Base-by-base conservation (phyloP, 2,329 filamentous ascomycete genomes). In the Exophiala phaeomuriformis region DNA sequence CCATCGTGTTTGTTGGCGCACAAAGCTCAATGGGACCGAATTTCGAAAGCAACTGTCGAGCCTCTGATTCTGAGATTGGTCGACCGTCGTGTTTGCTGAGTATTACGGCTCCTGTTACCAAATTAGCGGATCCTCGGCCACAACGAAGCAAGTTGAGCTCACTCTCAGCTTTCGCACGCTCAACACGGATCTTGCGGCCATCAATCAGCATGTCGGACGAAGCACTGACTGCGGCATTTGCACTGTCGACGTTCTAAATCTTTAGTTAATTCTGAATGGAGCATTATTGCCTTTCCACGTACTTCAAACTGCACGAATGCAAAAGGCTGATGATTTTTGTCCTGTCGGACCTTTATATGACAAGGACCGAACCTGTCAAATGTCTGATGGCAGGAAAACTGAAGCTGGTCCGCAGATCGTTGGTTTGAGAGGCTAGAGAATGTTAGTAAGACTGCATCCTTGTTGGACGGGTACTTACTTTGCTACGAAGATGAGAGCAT, bases 221-320 rank as follows among this genome's bases (percentile, higher is more conserved):
- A 7, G 46, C 56, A n/a, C 41, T 35, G 10, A 63, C 51, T 6
- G 66, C 68, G 37, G 56, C 51, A 29, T 50, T 57, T 6, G 69
- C 69, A 57, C 63, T 57, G 36, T 67, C 61, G 5, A 64, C 51
- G 19, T 59, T 61, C 63, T 69, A 47, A 46, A 52, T 12, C 28
- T 36, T 29, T 30, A 31, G 27, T 63, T 29, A 61, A 56, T 19
- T 19, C 50, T 40, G 51, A 37, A 6, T 8, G 7, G 4, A 35
- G 3, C 3, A 43, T 27, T 9, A 29, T 29, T 41, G 10, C 3
- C 28, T 12, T 2, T 42, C n/a, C 33, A 41, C 62, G 50, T 60
- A 68, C 69, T 57, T 71, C 65, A 53, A 69, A 72, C 51, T 72
- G 69, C 27, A 71, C 64, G 62, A 72, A 69, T 9, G 65, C 70